Base-by-base conservation (phyloP, 2,329 filamentous ascomycete genomes). In the Anisogramma anomala region DNA sequence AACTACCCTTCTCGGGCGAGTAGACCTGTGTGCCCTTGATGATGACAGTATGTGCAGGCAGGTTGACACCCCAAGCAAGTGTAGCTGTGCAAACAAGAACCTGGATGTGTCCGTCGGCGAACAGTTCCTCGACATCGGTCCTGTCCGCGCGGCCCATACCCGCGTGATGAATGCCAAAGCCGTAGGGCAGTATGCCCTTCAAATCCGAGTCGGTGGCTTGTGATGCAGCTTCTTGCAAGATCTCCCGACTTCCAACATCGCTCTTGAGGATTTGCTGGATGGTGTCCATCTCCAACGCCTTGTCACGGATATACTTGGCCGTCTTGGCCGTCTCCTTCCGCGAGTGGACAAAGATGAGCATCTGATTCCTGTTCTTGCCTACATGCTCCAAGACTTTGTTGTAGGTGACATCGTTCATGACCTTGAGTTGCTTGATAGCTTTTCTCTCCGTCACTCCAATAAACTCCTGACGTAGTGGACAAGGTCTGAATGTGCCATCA, bases 1-100 rank as follows among this genome's bases (percentile, higher is more conserved):
- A 98, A 60, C 84, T 91, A 67, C 91, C 91, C 67, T 95, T 96
- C 59, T 98, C 91, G 0, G 91, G 91, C 0, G 91, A 96, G 64
- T 98, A 98, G 15, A 98, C 82, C 56, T 94, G 87, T 1, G 91
- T 98, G 41, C 91, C 91, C 64, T 98, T 98, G 68, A 98, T 98
- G 57, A 98, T 89, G 55, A 98, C 91, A 1, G 91, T 96, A 57
- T 98, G 91, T 2, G 91, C 91, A 4, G 91, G 91, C 56, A 98
- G 66, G 62, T 98, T 98, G 57, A 98, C 91, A 77, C 91, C 91
- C 91, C 91, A 98, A 18, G 91, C 91, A 39, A 98, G 70, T n/a
- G 91, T 98, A 28, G 93, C 89, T 28, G 91, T 98, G 63, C 87
- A 96, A 26, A 96, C 89, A 37, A 98, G 77, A 2, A 98, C 91